Conservation (phyloP, 176 grass and related monocot species). For the Cocos nucifera region DNA sequence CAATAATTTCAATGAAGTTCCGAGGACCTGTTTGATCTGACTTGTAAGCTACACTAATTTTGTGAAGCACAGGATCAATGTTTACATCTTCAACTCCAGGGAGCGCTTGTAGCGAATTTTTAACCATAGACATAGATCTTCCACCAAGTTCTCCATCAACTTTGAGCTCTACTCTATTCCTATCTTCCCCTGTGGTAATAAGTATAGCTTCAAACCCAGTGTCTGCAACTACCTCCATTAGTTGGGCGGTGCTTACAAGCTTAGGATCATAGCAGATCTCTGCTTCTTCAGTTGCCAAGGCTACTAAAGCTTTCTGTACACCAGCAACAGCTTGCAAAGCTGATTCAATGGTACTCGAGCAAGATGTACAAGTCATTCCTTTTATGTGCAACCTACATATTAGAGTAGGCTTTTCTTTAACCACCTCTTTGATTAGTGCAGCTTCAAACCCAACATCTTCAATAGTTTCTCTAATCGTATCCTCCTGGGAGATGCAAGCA, state of each 20-base stretch:
- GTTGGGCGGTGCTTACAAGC: conserved; percentile 35
- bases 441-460: conserved; percentile 79
- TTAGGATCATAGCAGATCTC: conserved; percentile 63
- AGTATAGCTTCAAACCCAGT: conserved; percentile 71
- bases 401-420: conserved; percentile 65
- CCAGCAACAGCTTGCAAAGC: conserved; percentile 56
- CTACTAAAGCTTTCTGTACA: conserved; percentile 71
- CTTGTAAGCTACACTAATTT: conserved; percentile 74
- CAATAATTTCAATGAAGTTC: conserved; percentile 76
- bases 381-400: conserved; percentile 80
- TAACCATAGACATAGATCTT: conserved; percentile 39
- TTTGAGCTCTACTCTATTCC: conserved; percentile 67
- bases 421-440: conserved; percentile 52
- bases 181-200: conserved; percentile 75
- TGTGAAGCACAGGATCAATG: conserved; percentile 44
- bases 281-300: conserved; percentile 85
- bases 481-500: conserved; percentile 47
- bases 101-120: conserved; percentile 72
- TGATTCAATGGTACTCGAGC: conserved; percentile 59
- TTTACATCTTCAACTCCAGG: conserved; percentile 59
- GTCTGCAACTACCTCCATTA: conserved; percentile 51
- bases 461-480: conserved; percentile 75
- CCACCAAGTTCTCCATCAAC: conserved; percentile 44
- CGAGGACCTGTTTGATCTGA: conserved; percentile 78
- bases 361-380: conserved; percentile 89